phyloP scores from a whole-genome alignment of 257 asterid species.

The Linaria vulgaris region DNA sequence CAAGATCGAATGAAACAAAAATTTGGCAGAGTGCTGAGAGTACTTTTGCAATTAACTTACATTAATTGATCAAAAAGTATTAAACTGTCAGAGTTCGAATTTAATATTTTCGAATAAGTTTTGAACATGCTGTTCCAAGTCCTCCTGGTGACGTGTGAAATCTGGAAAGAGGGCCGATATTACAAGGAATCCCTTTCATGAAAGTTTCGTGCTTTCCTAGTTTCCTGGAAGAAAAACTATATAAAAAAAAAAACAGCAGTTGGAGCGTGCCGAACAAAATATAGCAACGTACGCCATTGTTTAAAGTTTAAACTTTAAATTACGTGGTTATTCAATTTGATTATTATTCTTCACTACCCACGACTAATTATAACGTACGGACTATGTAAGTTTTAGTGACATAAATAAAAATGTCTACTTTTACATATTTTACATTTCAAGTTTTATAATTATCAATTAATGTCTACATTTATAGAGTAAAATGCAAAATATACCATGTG shows the following conservation, averaged over 20 bases:
- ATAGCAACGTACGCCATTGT: constrained; percentile 17
- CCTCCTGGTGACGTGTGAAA: background rate
- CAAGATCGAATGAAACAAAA: too few species aligned
- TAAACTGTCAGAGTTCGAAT: background rate
- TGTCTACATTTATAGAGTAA: too few species aligned
- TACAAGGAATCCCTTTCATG: background rate
- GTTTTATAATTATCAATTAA: too few species aligned
- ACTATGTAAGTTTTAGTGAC: too few species aligned
- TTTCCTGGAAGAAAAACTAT: background rate
- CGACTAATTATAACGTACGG: too few species aligned
- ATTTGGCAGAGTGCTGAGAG: too few species aligned
- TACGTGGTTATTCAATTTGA: too few species aligned
- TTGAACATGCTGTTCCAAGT: background rate
- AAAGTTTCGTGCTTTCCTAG: background rate
- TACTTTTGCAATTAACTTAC: background rate
- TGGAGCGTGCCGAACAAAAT: background rate
- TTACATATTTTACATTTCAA: too few species aligned
- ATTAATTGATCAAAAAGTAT: background rate
- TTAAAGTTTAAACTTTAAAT: too few species aligned
- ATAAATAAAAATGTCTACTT: too few species aligned
- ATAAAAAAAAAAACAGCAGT: background rate
- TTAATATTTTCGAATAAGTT: background rate
- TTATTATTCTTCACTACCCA: too few species aligned
- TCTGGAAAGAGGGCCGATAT: background rate
- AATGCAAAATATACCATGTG: too few species aligned